Percentiles rank a stretch among this genome's conserved stretches.
Conservation (phyloP, 805 yeast genomes). For the Isabelozyma rhagii region DNA sequence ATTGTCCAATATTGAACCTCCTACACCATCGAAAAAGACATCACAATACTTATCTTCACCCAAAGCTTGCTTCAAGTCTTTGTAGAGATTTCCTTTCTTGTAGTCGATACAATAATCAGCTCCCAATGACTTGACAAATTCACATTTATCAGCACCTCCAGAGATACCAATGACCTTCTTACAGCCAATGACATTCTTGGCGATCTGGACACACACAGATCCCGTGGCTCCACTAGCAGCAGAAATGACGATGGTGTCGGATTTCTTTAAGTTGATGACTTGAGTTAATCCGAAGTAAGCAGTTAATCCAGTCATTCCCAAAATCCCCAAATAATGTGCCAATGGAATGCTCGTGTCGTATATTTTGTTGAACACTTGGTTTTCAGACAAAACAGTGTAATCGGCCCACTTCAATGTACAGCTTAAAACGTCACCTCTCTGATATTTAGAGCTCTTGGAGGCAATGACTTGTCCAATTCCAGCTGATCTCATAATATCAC, state of each 20-base stretch:
- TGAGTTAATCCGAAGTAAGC: slow-evolving; percentile 26
- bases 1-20: slow-evolving; percentile 18
- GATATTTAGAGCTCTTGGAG: slow-evolving; percentile 18
- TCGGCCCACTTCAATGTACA: slow-evolving; percentile 22
- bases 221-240: slow-evolving; percentile 35
- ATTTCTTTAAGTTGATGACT: slow-evolving; percentile 12
- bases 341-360: slow-evolving; percentile 14
- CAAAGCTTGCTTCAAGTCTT: slow-evolving; percentile 35
- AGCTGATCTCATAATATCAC: slow-evolving; percentile 17
- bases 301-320: slow-evolving; percentile 28
- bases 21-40: slow-evolving; percentile 22
- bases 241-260: slow-evolving; percentile 22
- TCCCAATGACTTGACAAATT: slow-evolving; percentile 20
- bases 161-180: slow-evolving; percentile 29
- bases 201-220: slow-evolving; percentile 28
- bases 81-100: slow-evolving; percentile 30
- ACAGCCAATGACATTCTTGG: slow-evolving; percentile 24
- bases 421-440: slow-evolving; percentile 21
- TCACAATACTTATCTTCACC: slow-evolving; percentile 28
- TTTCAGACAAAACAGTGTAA: slow-evolving; percentile 13
- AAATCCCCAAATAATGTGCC: slow-evolving; percentile 19
- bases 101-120: slow-evolving; percentile 21
- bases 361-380: slow-evolving; percentile 12
- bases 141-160: slow-evolving; percentile 15
- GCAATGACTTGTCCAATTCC: slow-evolving; percentile 23